A percentile compares a stretch with the other conserved stretches of the same genome.
Conservation (phyloP, 768 basidiomycete species). For the Gloeopeniophorella convolvens region DNA sequence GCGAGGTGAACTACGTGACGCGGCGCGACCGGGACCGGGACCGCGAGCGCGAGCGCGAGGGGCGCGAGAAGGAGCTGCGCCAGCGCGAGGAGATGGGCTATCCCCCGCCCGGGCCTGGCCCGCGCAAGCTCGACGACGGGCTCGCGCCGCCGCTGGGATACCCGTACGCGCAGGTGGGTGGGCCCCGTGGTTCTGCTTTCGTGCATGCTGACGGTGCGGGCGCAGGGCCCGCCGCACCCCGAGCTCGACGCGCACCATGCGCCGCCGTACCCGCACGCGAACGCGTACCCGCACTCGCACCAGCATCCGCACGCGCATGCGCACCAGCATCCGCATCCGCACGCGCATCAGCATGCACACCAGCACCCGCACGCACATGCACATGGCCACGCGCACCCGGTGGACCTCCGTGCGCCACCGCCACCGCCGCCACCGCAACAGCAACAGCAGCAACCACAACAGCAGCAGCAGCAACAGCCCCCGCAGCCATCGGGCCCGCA, state of each 20-base stretch:
- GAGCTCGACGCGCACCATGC: conserved; percentile 8
- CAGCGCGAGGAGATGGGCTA: conserved; percentile 25
- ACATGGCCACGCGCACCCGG: conserved; percentile 14
- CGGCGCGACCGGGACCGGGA: conserved; percentile 11
- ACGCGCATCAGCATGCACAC: conserved; percentile 23
- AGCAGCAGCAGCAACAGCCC: no score
- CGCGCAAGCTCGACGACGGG: conserved; percentile 14
- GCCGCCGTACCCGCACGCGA: conserved; percentile 11
- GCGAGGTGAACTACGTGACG: conserved; percentile 15
- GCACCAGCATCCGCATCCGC: conserved; percentile 22
- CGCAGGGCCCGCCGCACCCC: background rate
- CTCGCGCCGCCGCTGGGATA: conserved; percentile 1
- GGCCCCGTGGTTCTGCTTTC: background rate
- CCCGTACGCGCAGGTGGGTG: conserved; percentile 6
- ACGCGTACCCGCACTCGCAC: conserved; percentile 2
- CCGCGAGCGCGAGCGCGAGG: conserved; percentile 21
- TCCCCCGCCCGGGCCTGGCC: conserved; percentile 17
- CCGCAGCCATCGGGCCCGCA: background rate
- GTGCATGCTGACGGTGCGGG: background rate
- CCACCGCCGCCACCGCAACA: no score
- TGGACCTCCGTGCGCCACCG: no score
- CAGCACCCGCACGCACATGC: conserved; percentile 19
- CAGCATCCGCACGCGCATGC: conserved; percentile 9
- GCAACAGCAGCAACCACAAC: no score
- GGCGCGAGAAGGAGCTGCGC: conserved; percentile 20